Conservation (phyloP, 148 eudicot species). For the Chenopodium suecicum region DNA sequence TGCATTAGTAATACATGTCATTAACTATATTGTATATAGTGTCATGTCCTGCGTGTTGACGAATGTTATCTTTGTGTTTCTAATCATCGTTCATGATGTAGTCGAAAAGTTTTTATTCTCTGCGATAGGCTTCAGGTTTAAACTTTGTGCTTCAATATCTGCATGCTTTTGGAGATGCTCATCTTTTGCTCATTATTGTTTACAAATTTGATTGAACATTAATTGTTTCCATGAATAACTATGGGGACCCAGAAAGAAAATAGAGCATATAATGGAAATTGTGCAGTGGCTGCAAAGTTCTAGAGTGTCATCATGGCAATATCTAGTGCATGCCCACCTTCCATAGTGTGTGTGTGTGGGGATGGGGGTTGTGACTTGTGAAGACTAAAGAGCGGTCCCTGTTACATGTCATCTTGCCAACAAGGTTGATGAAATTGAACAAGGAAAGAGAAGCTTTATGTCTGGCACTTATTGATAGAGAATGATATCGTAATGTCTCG, state of each 20-base stretch:
- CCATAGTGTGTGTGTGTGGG: no score
- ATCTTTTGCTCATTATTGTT: not conserved
- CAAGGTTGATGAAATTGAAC: not conserved
- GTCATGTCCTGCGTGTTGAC: not conserved
- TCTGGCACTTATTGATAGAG: no score
- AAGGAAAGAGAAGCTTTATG: not conserved
- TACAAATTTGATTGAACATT: not conserved
- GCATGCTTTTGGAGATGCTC: not conserved
- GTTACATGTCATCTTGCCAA: not conserved
- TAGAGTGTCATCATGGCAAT: not conserved
- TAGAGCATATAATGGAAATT: not conserved
- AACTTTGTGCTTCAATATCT: not conserved
- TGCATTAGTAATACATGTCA: no score
- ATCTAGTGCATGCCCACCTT: not conserved
- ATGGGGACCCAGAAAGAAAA: not conserved
- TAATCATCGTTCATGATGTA: no score
- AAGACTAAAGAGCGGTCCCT: no score
- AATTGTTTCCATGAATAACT: not conserved
- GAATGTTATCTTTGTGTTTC: no score
- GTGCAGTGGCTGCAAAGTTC: not conserved
- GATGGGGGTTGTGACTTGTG: no score
- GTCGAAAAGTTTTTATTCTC: no score
- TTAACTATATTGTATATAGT: no score
- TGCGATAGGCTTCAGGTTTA: no score
- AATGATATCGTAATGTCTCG: not conserved